These are phyloP conservation scores for Pseudisothecium myosuroides DNA, from an alignment of 225 moss, liverwort and hornwort species.

Conservation along the genomic window DNA sequence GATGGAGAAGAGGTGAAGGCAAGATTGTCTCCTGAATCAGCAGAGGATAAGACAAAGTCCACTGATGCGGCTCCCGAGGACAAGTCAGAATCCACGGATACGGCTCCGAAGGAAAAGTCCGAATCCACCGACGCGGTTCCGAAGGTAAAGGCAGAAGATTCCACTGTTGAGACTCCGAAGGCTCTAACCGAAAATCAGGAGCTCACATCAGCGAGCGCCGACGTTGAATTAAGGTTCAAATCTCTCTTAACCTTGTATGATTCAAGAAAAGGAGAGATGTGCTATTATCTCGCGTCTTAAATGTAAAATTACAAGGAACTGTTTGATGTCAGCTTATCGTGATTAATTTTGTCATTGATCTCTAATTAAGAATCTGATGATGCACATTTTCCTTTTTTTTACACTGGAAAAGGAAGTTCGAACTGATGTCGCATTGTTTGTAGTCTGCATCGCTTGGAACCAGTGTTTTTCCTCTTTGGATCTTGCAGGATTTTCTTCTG, in stretches of 20 bases:
- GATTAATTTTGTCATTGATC: neutral
- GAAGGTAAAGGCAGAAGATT: neutral
- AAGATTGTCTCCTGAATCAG: neutral
- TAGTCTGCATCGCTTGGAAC: neutral
- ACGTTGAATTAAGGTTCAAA: slow-evolving; percentile 31
- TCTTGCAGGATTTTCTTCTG: slow-evolving; percentile 32
- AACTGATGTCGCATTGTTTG: neutral
- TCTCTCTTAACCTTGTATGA: slow-evolving; percentile 7
- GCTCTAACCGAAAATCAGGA: neutral
- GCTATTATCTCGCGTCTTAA: neutral
- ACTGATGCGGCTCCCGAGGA: neutral
- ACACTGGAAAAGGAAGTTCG: neutral
- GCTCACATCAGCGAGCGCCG: slow-evolving; percentile 21
- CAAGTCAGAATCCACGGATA: neutral
- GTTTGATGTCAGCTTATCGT: neutral
- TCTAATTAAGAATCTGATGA: neutral
- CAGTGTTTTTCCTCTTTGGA: neutral
- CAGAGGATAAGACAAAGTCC: neutral
- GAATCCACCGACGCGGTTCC: neutral
- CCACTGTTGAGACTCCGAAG: neutral
- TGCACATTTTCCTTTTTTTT: neutral
- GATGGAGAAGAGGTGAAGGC: neutral
- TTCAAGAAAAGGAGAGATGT: neutral
- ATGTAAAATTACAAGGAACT: neutral
- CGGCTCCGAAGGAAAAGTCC: neutral